Evolutionary conservation across 352 stramenopile species (phyloP).

Genomic region (Pythium aquatile): DNA sequence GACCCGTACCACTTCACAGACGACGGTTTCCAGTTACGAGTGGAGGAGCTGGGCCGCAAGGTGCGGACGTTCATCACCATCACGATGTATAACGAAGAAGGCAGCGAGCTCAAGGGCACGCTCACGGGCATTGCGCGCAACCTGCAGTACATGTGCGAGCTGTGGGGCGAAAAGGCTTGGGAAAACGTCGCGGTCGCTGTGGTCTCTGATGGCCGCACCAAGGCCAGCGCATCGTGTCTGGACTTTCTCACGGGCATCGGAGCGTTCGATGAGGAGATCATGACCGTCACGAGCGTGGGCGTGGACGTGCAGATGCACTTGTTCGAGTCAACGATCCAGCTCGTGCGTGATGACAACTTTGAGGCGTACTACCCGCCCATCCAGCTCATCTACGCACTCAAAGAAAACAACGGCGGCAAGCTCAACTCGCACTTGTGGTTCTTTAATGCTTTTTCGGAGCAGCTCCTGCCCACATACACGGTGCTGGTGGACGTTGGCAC

Average conservation of each 20-base stretch:
- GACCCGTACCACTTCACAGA: slow-evolving; percentile 42
- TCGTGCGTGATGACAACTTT: slow-evolving; percentile 40
- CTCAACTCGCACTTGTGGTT: slow-evolving; percentile 59
- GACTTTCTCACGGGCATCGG: slow-evolving; percentile 39
- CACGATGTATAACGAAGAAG: slow-evolving; percentile 58
- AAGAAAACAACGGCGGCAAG: slow-evolving; percentile 50
- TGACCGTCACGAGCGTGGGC: slow-evolving; percentile 43
- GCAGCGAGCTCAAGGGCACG: slow-evolving; percentile 37
- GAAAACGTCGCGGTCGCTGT: slow-evolving; percentile 38
- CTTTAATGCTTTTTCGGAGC: slow-evolving; percentile 58
- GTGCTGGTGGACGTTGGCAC: slow-evolving; percentile 51
- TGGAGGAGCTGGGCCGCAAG: slow-evolving; percentile 31
- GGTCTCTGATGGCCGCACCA: slow-evolving; percentile 46
- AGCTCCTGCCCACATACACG: slow-evolving; percentile 50
- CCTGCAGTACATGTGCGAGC: slow-evolving; percentile 39
- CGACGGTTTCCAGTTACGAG: slow-evolving; percentile 41
- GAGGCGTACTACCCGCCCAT: slow-evolving; percentile 47
- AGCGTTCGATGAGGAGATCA: slow-evolving; percentile 54
- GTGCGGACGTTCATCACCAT: slow-evolving; percentile 51
- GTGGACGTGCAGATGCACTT: slow-evolving; percentile 47
- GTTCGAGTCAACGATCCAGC: slow-evolving; percentile 46
- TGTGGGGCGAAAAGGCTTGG: slow-evolving; percentile 41
- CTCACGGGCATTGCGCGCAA: slow-evolving; percentile 41
- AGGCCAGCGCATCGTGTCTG: slow-evolving; percentile 38
- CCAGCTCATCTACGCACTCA: slow-evolving; percentile 51